phyloP scores from a whole-genome alignment of 2,329 filamentous ascomycete genomes.

The Colletotrichum sp. region DNA sequence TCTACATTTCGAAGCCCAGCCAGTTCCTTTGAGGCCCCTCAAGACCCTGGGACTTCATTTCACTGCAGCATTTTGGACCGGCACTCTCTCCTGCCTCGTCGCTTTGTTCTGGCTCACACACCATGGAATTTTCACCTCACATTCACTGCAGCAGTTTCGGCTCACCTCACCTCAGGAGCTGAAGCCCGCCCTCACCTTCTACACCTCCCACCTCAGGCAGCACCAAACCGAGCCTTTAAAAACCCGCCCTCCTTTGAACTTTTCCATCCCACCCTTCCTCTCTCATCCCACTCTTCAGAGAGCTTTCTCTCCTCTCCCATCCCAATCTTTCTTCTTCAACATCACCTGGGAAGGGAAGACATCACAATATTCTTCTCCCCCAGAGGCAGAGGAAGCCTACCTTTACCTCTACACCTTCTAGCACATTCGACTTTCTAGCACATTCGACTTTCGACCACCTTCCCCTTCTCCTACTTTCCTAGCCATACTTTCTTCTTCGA shows the following conservation, averaged over 20 bases:
- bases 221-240: background rate
- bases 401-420: no score
- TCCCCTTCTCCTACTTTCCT: no score
- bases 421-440: no score
- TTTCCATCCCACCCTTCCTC: background rate
- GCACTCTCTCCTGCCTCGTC: background rate
- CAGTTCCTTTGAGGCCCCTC: background rate
- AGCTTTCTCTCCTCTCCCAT: no score
- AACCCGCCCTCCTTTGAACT: background rate
- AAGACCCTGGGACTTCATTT: background rate
- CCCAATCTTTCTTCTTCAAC: background rate
- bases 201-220: background rate
- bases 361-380: no score
- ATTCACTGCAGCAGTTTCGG: background rate
- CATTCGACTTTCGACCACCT: no score
- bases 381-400: no score
- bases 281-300: background rate
- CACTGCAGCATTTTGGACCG: rapidly evolving
- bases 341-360: background rate
- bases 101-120: background rate
- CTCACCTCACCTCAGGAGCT: background rate
- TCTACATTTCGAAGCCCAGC: background rate
- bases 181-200: background rate
- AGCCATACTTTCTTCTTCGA: no score
- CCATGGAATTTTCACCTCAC: background rate